Evolutionary conservation across 805 yeast species (phyloP).

Genomic region (Yarrowia sp.): DNA sequence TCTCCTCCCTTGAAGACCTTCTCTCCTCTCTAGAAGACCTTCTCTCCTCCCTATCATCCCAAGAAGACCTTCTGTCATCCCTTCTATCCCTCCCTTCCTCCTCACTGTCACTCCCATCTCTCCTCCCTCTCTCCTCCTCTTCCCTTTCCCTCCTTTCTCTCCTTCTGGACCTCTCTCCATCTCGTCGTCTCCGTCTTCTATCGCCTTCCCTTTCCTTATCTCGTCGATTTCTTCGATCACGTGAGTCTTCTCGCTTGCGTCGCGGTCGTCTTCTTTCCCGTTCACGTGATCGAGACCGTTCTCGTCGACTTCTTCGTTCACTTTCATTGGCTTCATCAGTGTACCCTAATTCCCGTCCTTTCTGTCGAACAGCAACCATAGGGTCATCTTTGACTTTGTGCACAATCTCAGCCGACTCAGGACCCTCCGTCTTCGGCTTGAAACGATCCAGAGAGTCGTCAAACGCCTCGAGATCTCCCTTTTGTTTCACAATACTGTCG

Average conservation of each 20-base stretch:
- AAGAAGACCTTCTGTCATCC: not conserved
- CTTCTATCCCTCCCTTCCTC: not conserved
- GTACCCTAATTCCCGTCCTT: constrained; percentile 5
- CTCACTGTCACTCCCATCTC: too few relatives aligned
- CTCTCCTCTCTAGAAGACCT: not conserved
- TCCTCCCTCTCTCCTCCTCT: not conserved
- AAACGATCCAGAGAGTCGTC: constrained; percentile 40
- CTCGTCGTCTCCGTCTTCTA: not conserved
- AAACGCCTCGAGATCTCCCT: constrained; percentile 31
- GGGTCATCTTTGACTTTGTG: constrained; percentile 31
- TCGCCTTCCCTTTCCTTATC: constrained; percentile 11
- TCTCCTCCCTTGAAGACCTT: too few relatives aligned
- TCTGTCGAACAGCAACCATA: constrained; percentile 16
- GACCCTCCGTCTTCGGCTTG: not conserved
- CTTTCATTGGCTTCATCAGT: constrained; percentile 33
- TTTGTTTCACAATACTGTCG: constrained; percentile 44
- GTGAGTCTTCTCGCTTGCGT: constrained; percentile 5
- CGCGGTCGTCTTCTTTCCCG: not conserved
- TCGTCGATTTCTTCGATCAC: not conserved
- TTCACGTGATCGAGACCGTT: constrained; percentile 10
- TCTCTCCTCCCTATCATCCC: not conserved
- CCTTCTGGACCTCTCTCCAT: not conserved
- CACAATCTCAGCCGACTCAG: not conserved
- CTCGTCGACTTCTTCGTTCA: constrained; percentile 41
- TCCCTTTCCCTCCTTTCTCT: not conserved